phyloP scores from a whole-genome alignment of 805 yeast species.

The Candida gorgasii region DNA sequence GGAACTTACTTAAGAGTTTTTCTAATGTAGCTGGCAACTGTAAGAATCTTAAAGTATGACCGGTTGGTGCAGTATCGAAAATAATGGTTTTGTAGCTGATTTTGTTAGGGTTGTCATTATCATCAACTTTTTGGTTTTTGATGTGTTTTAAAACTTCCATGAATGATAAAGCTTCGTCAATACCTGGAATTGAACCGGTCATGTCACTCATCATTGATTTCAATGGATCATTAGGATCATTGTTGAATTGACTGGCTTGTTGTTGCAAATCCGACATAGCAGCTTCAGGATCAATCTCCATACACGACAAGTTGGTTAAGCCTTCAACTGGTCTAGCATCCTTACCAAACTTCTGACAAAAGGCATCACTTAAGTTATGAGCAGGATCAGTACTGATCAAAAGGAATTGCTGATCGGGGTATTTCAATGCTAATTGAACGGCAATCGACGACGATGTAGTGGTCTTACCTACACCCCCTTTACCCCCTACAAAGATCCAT shows the following conservation, averaged over 20 bases:
- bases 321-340: constrained; percentile 96
- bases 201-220: constrained; percentile 80
- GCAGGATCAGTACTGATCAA: constrained; percentile 98
- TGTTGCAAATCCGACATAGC: constrained; percentile 80
- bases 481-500: constrained; percentile 99
- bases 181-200: constrained; percentile 96
- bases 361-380: constrained; percentile 95
- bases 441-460: constrained; percentile 96
- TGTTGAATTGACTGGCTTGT: constrained; percentile 57
- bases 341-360: constrained; percentile 96
- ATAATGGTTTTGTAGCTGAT: constrained; percentile 77
- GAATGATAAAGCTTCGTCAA: constrained; percentile 95
- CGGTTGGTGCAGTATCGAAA: constrained; percentile 99
- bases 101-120: constrained; percentile 22
- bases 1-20: constrained; percentile 81
- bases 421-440: constrained; percentile 82
- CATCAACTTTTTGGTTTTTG: constrained; percentile 57
- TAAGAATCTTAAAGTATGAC: constrained; percentile 93
- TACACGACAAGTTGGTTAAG: constrained; percentile 82
- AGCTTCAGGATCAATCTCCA: constrained; percentile 98
- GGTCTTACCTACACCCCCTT: constrained; percentile 99
- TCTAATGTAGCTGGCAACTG: constrained; percentile 93
- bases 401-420: constrained; percentile 79
- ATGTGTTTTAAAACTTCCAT: constrained; percentile 98
- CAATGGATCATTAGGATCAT: constrained; percentile 64